A percentile compares a stretch with the other conserved stretches of the same genome.
phyloP scores from a whole-genome alignment of 2,329 filamentous ascomycete genomes.

The Diaporthe citriasiana region DNA sequence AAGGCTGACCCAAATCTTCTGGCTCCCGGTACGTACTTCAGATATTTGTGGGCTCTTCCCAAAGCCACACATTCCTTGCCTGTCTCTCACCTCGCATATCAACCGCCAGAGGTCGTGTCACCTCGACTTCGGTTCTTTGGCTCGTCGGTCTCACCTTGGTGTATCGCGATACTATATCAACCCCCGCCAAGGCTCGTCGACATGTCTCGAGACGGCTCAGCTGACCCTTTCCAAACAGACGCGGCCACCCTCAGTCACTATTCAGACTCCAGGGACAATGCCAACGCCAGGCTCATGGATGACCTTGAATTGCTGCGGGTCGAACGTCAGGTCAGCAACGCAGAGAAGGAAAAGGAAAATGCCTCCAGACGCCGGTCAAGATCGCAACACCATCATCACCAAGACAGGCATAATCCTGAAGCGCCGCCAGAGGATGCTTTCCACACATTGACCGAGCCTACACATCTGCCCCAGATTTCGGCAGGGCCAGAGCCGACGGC shows the following conservation, averaged over 20 bases:
- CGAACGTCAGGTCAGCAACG: slow-evolving; percentile 61
- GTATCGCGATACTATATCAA: slow-evolving; percentile 26
- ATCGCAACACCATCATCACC: slow-evolving; percentile 48
- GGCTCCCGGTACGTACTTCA: slow-evolving; percentile 32
- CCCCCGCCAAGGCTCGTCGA: slow-evolving; percentile 9
- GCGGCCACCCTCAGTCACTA: slow-evolving; percentile 42
- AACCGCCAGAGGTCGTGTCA: slow-evolving; percentile 28
- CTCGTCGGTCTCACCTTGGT: slow-evolving; percentile 11
- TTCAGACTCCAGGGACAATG: slow-evolving; percentile 49
- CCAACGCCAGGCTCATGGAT: slow-evolving; percentile 58
- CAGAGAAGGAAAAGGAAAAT: slow-evolving; percentile 54
- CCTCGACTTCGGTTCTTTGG: slow-evolving; percentile 20
- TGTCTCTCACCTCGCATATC: slow-evolving; percentile 23
- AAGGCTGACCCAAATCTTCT: slow-evolving; percentile 36
- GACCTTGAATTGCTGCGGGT: slow-evolving; percentile 64
- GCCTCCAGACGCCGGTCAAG: slow-evolving; percentile 38
- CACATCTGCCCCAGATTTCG: slow-evolving; percentile 37
- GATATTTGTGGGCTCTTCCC: background rate
- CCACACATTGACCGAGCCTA: slow-evolving; percentile 52
- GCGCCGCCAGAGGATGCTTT: slow-evolving; percentile 62
- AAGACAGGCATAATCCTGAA: slow-evolving; percentile 51
- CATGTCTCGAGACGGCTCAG: slow-evolving; percentile 33
- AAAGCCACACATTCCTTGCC: slow-evolving; percentile 21
- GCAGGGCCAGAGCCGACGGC: slow-evolving; percentile 46
- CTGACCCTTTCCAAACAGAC: slow-evolving; percentile 39